Conservation (phyloP, 768 basidiomycete genomes). For the Mycena pura region DNA sequence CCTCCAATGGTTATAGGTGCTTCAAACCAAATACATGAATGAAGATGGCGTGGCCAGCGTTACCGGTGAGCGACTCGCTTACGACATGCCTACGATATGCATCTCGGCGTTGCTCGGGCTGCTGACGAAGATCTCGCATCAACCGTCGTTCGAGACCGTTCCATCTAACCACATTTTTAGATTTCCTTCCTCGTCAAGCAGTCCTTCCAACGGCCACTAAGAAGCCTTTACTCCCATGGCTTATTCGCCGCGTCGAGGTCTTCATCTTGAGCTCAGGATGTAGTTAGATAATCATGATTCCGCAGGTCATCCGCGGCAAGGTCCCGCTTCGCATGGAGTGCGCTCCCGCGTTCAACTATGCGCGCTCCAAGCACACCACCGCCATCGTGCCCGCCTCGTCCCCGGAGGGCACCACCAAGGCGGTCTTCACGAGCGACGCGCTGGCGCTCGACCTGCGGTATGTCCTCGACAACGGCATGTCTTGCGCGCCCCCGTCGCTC, state of each 20-base stretch:
- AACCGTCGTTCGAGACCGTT: background rate
- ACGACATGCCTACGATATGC: background rate
- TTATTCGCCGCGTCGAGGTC: constrained; percentile 82
- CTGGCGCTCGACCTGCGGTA: constrained; percentile 81
- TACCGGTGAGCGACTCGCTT: constrained; percentile 57
- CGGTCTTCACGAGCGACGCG: constrained; percentile 62
- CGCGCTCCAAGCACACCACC: constrained; percentile 75
- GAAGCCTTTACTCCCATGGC: constrained; percentile 81
- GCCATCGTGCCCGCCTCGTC: constrained; percentile 44
- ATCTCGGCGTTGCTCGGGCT: background rate
- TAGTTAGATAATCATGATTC: constrained; percentile 4
- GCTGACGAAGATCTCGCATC: background rate
- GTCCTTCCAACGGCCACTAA: constrained; percentile 40
- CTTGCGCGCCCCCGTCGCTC: constrained; percentile 60
- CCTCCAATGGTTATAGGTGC: constrained; percentile 52
- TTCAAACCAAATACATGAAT: constrained; percentile 92
- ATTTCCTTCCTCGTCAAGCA: constrained; percentile 79
- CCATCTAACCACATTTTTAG: constrained; percentile 40
- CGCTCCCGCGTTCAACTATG: constrained; percentile 97
- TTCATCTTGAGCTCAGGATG: background rate
- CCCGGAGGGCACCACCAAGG: constrained; percentile 54
- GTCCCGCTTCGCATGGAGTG: constrained; percentile 87
- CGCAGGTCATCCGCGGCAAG: constrained; percentile 79
- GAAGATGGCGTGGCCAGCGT: constrained; percentile 87
- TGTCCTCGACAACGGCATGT: constrained; percentile 61